Base-by-base conservation (phyloP, 495 filamentous ascomycete species). In the Talaromyces ruber region DNA sequence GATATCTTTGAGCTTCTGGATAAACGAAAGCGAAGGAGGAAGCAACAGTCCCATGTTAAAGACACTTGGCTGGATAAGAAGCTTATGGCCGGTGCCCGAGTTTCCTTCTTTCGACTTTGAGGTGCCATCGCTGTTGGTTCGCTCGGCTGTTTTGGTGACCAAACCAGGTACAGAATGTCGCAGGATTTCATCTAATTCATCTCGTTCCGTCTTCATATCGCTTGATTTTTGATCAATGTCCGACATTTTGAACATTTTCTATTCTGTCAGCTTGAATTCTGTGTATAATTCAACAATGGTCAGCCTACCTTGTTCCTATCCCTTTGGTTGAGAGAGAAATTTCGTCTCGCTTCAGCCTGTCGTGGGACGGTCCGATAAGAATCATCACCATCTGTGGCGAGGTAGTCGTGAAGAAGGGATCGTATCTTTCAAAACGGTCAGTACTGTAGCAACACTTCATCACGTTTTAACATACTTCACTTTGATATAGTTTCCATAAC, bases 11-110 rank as follows among this genome's bases (percentile, higher is more conserved):
- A 99, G 78, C 6, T 91, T 83, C 67, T 94, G 91, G 12, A 99
- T 82, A 74, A 99, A 99, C 9, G 89, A 85, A 3, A 98, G 77
- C 1, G 94, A 96, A n/a, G 93, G 92, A 14, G 93, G 94, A 18
- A 99, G 83, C 4, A 99, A 81, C 50, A 96, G 78, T 62, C 90
- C 89, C 86, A 99, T 98, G 68, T 99, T 99, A 76, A 98, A 98
- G 16, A 98, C 93, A 66, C 90, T 97, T 12, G 94, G 93, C 69
- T 97, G 91, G 39, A 98, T 88, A 3, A 99, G 82, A 67, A 95
- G 79, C 79, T 96, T 93, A 75, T 91, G 90, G 18, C 84, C 86
- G 55, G 84, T 90, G 22, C 81, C 88, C 34, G 80, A 83, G 45
- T 84, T 81, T 24, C 75, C 78, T 65, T 78, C 73, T 29, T 63